phyloP scores from a whole-genome alignment of 2,329 filamentous ascomycete species.

The Coniochaeta sp. region DNA sequence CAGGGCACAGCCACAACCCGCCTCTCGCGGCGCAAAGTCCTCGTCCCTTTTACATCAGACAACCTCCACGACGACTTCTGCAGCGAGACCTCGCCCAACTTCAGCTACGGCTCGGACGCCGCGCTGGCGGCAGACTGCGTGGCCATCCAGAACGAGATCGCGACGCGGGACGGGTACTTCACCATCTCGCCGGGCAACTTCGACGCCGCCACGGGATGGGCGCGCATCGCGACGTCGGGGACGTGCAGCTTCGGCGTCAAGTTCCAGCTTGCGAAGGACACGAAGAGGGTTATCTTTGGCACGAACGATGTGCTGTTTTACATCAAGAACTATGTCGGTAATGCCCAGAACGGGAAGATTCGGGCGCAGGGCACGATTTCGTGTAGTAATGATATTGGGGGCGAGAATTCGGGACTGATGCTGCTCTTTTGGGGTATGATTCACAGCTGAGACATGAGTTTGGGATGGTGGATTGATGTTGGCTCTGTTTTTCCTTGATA shows the following conservation, averaged over 20 bases:
- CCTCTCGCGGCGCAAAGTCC: not conserved
- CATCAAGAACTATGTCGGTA: slow-evolving; percentile 1
- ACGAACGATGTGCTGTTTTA: slow-evolving; percentile 7
- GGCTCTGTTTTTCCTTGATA: not conserved
- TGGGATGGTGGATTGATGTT: not conserved
- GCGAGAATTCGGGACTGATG: not conserved
- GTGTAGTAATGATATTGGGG: slow-evolving; percentile 6
- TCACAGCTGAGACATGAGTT: not conserved
- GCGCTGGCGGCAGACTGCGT: slow-evolving; percentile 6
- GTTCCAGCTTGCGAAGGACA: slow-evolving; percentile 3
- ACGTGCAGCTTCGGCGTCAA: slow-evolving; percentile 5
- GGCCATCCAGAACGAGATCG: not conserved
- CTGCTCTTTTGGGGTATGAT: not conserved
- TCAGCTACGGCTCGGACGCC: not conserved
- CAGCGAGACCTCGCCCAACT: slow-evolving; percentile 1
- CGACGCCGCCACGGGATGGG: slow-evolving; percentile 1
- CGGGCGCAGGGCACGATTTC: not conserved
- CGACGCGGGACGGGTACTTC: slow-evolving; percentile 1
- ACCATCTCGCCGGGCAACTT: slow-evolving; percentile 2
- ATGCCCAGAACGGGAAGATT: slow-evolving; percentile 5
- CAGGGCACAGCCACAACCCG: not conserved
- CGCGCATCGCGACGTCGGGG: slow-evolving; percentile 1
- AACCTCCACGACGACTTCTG: slow-evolving; percentile 2
- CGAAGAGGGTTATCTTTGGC: slow-evolving; percentile 3
- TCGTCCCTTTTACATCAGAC: not conserved